Base-by-base conservation (phyloP, 2,329 filamentous ascomycete genomes). In the Talaromyces sp. region DNA sequence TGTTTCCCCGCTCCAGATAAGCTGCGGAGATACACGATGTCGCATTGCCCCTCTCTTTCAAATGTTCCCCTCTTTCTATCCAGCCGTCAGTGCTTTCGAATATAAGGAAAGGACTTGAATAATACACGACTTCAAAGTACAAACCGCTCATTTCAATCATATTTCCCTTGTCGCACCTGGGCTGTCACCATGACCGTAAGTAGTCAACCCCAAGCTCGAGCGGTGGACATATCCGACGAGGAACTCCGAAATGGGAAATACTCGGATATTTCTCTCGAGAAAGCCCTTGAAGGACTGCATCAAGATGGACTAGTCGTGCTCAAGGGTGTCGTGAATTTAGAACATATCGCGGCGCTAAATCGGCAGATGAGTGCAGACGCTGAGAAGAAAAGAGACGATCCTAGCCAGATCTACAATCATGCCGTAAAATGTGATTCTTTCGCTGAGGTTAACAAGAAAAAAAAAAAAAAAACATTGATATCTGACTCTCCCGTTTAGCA, bases 341-440 rank as follows among this genome's bases (percentile, higher is more conserved):
- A 36, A 35, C 43, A 46, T 14, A 46, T 46, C 32, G n/a, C 33
- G 13, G 43, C 43, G 10, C 19, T 46, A 11, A 46, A 46, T 13
- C 29, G 17, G 32, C 43, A 30, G 9, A 46, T 46, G 43, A 35
- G 43, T n/a, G 32, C 32, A 2, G 43, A 35, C 35, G 43, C 43
- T 14, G 43, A 46, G 16, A 46, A 46, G 32, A 46, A 46, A 36
- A 46, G 43, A 27, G 43, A 46, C 24, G 43, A 46, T 3, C 43
- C 43, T 14, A 24, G 14, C n/a, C 43, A 46, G 24, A 33, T 35
- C 4, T 46, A 46, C n/a, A 46, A 46, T 36, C 43, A 46, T 16
- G 19, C 43, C 9, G 43, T 46, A 9, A 46, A 36, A 46, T 46
- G 43, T 46, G n/a, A 46, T 30, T 19, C 8, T 17, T n/a, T n/a